These are phyloP conservation scores for Yamadazyma sp. DNA, from an alignment of 1,139 yeast genomes.

Conservation along the genomic window DNA sequence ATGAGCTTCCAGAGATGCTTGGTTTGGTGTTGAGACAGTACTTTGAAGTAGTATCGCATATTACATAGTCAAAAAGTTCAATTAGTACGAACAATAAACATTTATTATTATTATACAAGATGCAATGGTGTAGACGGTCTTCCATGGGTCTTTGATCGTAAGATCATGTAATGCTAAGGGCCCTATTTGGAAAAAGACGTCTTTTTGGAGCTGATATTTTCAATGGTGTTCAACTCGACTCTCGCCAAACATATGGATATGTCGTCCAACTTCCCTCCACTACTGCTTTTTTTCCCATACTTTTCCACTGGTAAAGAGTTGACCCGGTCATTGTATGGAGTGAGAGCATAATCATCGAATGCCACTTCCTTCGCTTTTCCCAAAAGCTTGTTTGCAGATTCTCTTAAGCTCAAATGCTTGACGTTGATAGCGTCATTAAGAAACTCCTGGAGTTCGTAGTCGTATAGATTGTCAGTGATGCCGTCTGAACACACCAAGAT, in stretches of 20 bases:
- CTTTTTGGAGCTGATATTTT: neutral
- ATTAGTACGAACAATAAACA: neutral
- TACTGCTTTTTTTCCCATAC: constrained; percentile 33
- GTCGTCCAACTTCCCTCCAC: constrained; percentile 60
- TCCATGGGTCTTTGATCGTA: too few relatives aligned
- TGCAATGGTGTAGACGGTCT: neutral
- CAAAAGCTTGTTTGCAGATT: constrained; percentile 40
- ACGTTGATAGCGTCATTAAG: constrained; percentile 31
- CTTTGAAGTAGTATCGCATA: constrained; percentile 62
- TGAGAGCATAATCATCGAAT: constrained; percentile 53
- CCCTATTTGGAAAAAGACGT: too few relatives aligned
- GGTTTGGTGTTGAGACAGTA: constrained; percentile 89
- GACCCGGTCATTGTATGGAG: constrained; percentile 56
- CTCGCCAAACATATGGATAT: constrained; percentile 53
- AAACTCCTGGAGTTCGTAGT: constrained; percentile 43
- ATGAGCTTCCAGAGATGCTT: constrained; percentile 89
- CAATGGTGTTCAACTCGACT: constrained; percentile 28
- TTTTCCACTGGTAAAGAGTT: constrained; percentile 39
- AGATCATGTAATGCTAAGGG: too few relatives aligned
- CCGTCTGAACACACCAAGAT: constrained; percentile 56
- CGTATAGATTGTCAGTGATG: constrained; percentile 52
- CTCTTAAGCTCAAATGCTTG: constrained; percentile 32
- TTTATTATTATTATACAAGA: neutral
- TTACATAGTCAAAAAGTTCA: constrained; percentile 1
- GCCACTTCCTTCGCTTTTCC: constrained; percentile 51